Percentiles rank a stretch among this genome's conserved stretches.
Conservation (phyloP, 306 rosid genomes). For the Medicago ruthenica region DNA sequence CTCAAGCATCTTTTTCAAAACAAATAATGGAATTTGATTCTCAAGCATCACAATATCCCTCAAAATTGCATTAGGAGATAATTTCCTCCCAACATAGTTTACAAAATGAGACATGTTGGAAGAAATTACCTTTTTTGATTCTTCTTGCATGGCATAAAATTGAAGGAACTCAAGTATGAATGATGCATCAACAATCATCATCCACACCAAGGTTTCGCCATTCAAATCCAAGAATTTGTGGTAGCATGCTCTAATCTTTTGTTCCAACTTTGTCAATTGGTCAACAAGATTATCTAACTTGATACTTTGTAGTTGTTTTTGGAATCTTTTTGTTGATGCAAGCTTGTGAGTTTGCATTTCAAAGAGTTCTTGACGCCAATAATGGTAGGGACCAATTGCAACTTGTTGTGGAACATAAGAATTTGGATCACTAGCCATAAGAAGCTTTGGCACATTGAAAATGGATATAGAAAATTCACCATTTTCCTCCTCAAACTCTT, state of each 20-base stretch:
- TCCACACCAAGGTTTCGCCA: slow-evolving; percentile 75
- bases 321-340: slow-evolving; percentile 64
- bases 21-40: slow-evolving; percentile 76
- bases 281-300: slow-evolving; percentile 57
- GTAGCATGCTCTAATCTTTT: slow-evolving; percentile 59
- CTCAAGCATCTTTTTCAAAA: slow-evolving; percentile 65
- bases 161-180: slow-evolving; percentile 75
- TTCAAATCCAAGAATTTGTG: slow-evolving; percentile 75
- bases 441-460: slow-evolving; percentile 63
- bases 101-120: slow-evolving; percentile 55
- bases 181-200: slow-evolving; percentile 74
- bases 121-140: slow-evolving; percentile 42
- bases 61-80: slow-evolving; percentile 63
- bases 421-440: slow-evolving; percentile 59
- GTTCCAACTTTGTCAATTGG: slow-evolving; percentile 58
- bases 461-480: slow-evolving; percentile 54
- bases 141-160: slow-evolving; percentile 55
- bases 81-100: slow-evolving; percentile 52
- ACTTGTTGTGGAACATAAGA: slow-evolving; percentile 77
- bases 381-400: slow-evolving; percentile 80
- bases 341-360: slow-evolving; percentile 79
- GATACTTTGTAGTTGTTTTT: slow-evolving; percentile 50
- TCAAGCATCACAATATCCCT: slow-evolving; percentile 79
- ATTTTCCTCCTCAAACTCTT: slow-evolving; percentile 61
- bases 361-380: slow-evolving; percentile 68